Conservation (phyloP, 192 early-diverging fungal genomes). For the Coemansia sp. region DNA sequence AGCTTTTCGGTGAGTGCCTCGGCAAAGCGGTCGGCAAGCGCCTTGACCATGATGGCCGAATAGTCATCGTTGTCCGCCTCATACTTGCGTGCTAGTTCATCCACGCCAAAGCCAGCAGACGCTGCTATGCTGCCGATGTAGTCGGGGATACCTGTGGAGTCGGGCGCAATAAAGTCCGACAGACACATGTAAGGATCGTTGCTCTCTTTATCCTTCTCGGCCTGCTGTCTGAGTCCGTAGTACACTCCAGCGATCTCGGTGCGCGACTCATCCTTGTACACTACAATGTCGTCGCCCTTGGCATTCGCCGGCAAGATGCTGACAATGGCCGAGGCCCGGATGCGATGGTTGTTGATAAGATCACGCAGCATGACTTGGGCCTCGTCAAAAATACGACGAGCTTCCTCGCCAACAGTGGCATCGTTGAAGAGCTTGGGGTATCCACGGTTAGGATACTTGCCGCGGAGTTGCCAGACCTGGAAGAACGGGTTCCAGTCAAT, state of each 20-base stretch:
- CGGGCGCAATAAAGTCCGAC: constrained; percentile 91
- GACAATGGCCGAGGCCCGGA: constrained; percentile 77
- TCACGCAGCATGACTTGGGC: constrained; percentile 77
- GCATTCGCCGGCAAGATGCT: constrained; percentile 88
- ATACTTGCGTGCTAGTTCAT: constrained; percentile 81
- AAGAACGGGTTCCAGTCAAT: constrained; percentile 99
- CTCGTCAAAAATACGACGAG: constrained; percentile 85
- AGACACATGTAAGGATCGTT: constrained; percentile 85
- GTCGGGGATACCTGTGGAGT: constrained; percentile 69
- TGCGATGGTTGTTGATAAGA: constrained; percentile 72
- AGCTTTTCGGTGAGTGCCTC: constrained; percentile 90
- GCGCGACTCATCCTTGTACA: constrained; percentile 78
- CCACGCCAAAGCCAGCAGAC: constrained; percentile 85
- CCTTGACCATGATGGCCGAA: constrained; percentile 91
- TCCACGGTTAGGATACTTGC: constrained; percentile 95
- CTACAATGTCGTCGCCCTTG: constrained; percentile 84
- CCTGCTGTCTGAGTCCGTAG: constrained; percentile 86
- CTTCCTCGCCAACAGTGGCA: constrained; percentile 88
- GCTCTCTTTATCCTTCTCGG: constrained; percentile 80
- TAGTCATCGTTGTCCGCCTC: constrained; percentile 86
- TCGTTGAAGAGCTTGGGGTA: constrained; percentile 98
- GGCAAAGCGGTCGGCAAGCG: constrained; percentile 89
- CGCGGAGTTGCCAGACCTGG: constrained; percentile 96
- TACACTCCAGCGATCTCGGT: constrained; percentile 69
- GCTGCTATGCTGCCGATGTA: constrained; percentile 92